A percentile compares a stretch with the other conserved stretches of the same genome.
Conservation (phyloP, 805 yeast genomes). For the Nakazawaea siamensis region DNA sequence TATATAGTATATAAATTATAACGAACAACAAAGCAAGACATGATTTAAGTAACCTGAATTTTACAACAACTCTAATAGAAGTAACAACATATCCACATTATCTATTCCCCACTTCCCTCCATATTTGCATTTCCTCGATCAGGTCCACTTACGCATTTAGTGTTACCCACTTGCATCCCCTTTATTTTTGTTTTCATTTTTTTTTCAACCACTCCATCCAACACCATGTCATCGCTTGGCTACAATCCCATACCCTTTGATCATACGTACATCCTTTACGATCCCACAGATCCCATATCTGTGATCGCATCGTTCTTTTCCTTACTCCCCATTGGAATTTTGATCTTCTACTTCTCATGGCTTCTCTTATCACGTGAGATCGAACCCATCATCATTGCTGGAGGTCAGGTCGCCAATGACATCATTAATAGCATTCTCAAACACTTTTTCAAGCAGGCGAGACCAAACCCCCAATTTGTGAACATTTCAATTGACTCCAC, state of each 20-base stretch:
- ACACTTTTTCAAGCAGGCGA: constrained; percentile 52
- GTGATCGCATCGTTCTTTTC: constrained; percentile 63
- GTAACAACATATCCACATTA: no score
- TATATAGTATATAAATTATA: no score
- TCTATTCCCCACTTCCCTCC: no score
- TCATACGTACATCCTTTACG: constrained; percentile 77
- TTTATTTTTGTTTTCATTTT: background rate
- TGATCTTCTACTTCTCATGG: constrained; percentile 79
- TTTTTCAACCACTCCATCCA: background rate
- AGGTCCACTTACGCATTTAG: constrained; percentile 2
- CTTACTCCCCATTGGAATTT: constrained; percentile 68
- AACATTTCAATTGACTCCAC: no score
- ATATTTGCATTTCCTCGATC: no score
- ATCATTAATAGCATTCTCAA: constrained; percentile 62
- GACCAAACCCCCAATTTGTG: constrained; percentile 40
- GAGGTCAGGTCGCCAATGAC: constrained; percentile 81
- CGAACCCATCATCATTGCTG: constrained; percentile 76
- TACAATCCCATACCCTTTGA: constrained; percentile 52
- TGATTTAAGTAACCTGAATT: no score
- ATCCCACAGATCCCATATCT: constrained; percentile 56
- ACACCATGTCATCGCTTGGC: constrained; percentile 16
- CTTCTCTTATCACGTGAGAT: constrained; percentile 75
- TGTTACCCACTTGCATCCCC: background rate
- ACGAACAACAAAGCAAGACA: no score
- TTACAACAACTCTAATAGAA: no score